Evolutionary conservation across 257 asterid species (phyloP).

Genomic region (Penstemon barbatus): DNA sequence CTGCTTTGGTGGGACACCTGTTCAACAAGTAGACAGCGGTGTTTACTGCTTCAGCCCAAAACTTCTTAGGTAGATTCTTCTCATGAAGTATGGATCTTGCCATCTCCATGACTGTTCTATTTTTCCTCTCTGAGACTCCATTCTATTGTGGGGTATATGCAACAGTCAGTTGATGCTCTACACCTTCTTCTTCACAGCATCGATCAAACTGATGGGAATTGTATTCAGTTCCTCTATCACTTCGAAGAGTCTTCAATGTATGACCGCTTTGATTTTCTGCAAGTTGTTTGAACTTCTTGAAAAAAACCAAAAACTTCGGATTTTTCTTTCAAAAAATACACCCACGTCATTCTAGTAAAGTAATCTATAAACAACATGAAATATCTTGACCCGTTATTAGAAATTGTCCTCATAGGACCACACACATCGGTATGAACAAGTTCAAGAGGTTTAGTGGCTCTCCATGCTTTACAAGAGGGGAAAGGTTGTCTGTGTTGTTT

Average conservation of each 20-base stretch:
- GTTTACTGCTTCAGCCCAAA: not conserved
- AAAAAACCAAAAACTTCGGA: too few species aligned
- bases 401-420: too few species aligned
- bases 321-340: too few species aligned
- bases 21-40: not conserved
- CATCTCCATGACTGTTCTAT: constrained; percentile 8
- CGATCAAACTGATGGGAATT: not conserved
- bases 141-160: too few species aligned
- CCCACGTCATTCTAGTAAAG: too few species aligned
- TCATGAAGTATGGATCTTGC: not conserved
- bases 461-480: too few species aligned
- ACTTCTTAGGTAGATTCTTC: not conserved
- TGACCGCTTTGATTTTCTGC: not conserved
- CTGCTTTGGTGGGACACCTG: not conserved
- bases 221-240: constrained; percentile 7
- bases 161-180: not conserved
- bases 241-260: not conserved
- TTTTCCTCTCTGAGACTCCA: not conserved
- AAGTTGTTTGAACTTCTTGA: too few species aligned
- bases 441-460: too few species aligned
- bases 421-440: too few species aligned
- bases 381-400: too few species aligned
- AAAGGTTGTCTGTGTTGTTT: too few species aligned
- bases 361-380: too few species aligned
- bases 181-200: not conserved